These are phyloP conservation scores for Chalciporus sphaerocephalus DNA, from an alignment of 768 basidiomycete species.

Conservation along the genomic window DNA sequence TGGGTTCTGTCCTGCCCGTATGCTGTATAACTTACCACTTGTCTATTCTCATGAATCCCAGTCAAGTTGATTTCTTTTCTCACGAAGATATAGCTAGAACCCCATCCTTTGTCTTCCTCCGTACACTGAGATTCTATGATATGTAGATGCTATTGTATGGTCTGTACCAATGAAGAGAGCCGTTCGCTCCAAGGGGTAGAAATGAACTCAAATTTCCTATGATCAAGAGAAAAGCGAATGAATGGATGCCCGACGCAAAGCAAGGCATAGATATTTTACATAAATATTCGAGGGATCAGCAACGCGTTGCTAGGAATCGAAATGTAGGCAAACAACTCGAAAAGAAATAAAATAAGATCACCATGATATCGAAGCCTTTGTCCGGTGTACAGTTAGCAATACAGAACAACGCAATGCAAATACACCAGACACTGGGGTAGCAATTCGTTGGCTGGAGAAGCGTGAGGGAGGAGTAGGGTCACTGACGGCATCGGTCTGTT, in stretches of 20 bases:
- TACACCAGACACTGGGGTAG: slow-evolving; percentile 14
- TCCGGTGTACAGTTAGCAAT: slow-evolving; percentile 1
- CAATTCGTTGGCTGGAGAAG: slow-evolving; percentile 5
- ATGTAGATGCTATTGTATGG: neutral
- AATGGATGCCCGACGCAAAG: slow-evolving; percentile 1
- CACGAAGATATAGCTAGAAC: slow-evolving; percentile 9
- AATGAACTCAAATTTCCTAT: neutral
- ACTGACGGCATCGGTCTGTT: slow-evolving; percentile 14
- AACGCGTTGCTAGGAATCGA: neutral
- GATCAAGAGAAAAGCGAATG: slow-evolving; percentile 7
- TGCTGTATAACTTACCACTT: slow-evolving; percentile 23
- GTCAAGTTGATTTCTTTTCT: slow-evolving; percentile 4
- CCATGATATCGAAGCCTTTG: neutral
- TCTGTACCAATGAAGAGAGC: neutral
- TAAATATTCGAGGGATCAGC: neutral
- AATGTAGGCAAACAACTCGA: neutral
- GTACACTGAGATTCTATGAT: neutral
- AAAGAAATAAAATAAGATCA: neutral
- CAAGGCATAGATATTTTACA: slow-evolving; percentile 7
- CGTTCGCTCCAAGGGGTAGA: neutral
- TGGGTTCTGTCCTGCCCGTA: slow-evolving; percentile 5
- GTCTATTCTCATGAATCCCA: slow-evolving; percentile 16
- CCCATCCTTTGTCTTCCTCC: neutral
- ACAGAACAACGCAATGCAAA: neutral
- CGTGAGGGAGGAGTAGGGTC: slow-evolving; percentile 11